These are phyloP conservation scores for Solioccasus polychromus DNA, from an alignment of 768 basidiomycete genomes.

Conservation along the genomic window DNA sequence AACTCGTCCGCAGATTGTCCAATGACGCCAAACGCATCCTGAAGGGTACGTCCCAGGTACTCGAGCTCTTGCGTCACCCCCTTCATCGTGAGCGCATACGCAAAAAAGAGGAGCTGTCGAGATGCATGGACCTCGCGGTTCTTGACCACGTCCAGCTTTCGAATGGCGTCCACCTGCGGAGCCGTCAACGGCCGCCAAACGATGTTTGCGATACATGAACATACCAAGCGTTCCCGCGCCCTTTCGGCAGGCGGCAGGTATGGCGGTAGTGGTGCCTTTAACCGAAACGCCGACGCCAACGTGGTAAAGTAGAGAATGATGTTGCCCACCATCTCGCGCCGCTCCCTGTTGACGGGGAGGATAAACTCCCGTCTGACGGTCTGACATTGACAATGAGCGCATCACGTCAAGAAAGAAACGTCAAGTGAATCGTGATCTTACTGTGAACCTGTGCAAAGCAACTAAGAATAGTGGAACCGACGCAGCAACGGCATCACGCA, in stretches of 20 bases:
- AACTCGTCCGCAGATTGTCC: conserved; percentile 80
- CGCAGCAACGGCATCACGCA: conserved; percentile 29
- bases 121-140: conserved; percentile 79
- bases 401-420: no score
- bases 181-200: no score
- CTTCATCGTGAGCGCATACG: conserved; percentile 92
- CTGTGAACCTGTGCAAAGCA: conserved; percentile 60
- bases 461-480: neutral
- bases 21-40: conserved; percentile 91
- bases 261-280: conserved; percentile 93
- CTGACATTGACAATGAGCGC: conserved; percentile 35
- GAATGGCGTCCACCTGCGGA: conserved; percentile 73
- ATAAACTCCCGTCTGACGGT: conserved; percentile 85
- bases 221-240: conserved; percentile 73
- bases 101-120: conserved; percentile 86
- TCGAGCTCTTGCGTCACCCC: conserved; percentile 91
- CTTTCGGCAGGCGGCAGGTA: conserved; percentile 93
- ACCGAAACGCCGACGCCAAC: conserved; percentile 72
- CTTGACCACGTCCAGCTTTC: conserved; percentile 84
- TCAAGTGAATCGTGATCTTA: conserved; percentile 35
- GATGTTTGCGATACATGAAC: conserved; percentile 14
- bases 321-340: conserved; percentile 93
- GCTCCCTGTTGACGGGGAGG: conserved; percentile 82
- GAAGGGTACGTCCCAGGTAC: conserved; percentile 72
- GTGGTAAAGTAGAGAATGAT: conserved; percentile 88